Base-by-base conservation (phyloP, 108 stramenopile genomes). In the Chaetoceros muelleri region DNA sequence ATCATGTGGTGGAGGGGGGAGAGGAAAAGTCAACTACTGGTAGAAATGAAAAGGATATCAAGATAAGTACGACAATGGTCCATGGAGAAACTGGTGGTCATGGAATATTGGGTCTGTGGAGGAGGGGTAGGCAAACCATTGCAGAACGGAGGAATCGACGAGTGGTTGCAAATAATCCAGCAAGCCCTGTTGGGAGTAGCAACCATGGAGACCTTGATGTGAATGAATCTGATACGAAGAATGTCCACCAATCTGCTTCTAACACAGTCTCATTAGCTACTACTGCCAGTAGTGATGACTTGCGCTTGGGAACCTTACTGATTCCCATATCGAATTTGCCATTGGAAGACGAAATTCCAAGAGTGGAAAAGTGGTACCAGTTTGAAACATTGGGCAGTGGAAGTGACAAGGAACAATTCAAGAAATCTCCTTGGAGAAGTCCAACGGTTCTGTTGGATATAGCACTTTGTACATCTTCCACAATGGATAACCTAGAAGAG, bases 401-500 rank as follows among this genome's bases (percentile, higher is more conserved):
- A 1, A 46, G 44, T 46, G 21, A 30, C 24, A 46, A 28, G 40
- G 31, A 52, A 30, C n/a, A n/a, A n/a, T n/a, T n/a, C n/a, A 71
- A 48, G 26, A 64, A 60, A 18, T 67, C 66, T 25, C 55, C 59
- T 29, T 58, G 67, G 30, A 73, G 83, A 60, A 79, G 75, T 58
- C 90, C 90, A 13, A 81, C 83, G 18, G 76, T 91, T 10, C 72
- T 83, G 24, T 53, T 91, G 3, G 90, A 91, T 58, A 81, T 91
- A 23, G 72, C 65, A 28, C 74, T 87, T 63, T 73, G 75, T 1
- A 40, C 64, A 7, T 48, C 75, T 7, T 61, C 71, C 1, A 55
- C 66, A 48, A 63, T 86, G 26, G 73, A 91, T 65, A 70, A 75
- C 1, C 62, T 61, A 2, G 90, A 91, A 55, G 84, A 87, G 44